phyloP scores from a whole-genome alignment of 768 basidiomycete genomes.

The Collybiopsis luxurians region DNA sequence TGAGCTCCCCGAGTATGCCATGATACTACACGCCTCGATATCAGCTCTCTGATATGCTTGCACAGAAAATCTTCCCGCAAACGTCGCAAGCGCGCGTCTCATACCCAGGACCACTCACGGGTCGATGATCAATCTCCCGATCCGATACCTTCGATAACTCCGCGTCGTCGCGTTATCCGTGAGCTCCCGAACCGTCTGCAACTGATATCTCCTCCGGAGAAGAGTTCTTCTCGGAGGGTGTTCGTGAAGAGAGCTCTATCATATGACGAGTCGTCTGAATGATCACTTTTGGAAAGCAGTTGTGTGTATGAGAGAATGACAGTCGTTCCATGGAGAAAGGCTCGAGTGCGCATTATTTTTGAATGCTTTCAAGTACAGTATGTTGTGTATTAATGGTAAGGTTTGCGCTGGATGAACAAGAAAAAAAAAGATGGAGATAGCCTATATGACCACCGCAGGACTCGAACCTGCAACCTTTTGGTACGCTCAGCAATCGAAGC shows the following conservation, averaged over 20 bases:
- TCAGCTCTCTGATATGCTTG: not conserved
- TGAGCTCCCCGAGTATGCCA: not conserved
- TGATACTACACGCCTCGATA: not conserved
- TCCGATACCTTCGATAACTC: not conserved
- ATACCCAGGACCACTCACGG: not conserved
- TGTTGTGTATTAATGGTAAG: too few relatives aligned
- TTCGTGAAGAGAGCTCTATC: too few relatives aligned
- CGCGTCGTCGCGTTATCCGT: constrained; percentile 7
- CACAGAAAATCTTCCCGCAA: not conserved
- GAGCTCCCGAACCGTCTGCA: constrained; percentile 4
- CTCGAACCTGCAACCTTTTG: constrained; percentile 97
- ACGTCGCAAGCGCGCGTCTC: not conserved
- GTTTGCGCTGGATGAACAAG: too few relatives aligned
- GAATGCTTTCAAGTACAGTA: too few relatives aligned
- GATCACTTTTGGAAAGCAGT: too few relatives aligned
- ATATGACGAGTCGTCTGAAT: too few relatives aligned
- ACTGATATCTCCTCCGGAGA: too few relatives aligned
- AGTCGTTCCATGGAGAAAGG: too few relatives aligned
- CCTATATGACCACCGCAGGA: constrained; percentile 81
- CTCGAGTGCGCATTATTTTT: too few relatives aligned
- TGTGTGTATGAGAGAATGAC: too few relatives aligned
- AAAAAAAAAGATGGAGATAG: too few relatives aligned
- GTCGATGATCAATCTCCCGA: not conserved
- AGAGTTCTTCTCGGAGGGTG: too few relatives aligned
- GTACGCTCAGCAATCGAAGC: constrained; percentile 75